Evolutionary conservation across 169 alveolate species (phyloP), one percentile per base, ranked within the genome.

Genomic region (Eimeria praecox): DNA sequence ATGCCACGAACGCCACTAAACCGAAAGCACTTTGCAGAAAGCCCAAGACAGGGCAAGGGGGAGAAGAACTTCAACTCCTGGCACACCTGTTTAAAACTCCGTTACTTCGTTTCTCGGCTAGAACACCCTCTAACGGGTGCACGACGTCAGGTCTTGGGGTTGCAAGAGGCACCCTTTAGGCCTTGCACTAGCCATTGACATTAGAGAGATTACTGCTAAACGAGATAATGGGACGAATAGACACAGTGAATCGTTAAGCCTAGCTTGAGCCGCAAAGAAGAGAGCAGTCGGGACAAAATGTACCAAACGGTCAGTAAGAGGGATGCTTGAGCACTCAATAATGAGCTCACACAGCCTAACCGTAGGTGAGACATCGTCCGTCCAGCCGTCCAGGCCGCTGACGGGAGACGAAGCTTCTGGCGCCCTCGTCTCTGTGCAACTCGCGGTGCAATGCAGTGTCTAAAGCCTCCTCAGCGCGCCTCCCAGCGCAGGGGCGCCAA

Each of bases 261-360:
- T 52, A 73, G 24, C 30, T 16, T 18, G 1, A 16, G 83, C 33
- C 83, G 83, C 83, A 73, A 38, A 38, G 89, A 80, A 80, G 44
- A 80, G 44, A 44, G 44, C 89, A 44, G n/a, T 80, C 89, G 12
- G 89, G 24, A 80, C 44, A 80, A 80, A 80, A 80, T 80, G 89
- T 18, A 44, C 89, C 46, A 30, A 40, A 46, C 30, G 69, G 89
- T 66, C 33, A n/a, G 9, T n/a, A 30, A 80, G 44, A 24, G n/a
- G 14, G 38, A 73, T n/a, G 83, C 83, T 33, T 20, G 16, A 38
- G 54, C 52, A 10, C 49, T n/a, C 1, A 24, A 10, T 16, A 69
- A 12, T 73, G 83, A 73, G 52, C 83, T 73, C 83, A 69, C 30
- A 33, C 30, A 35, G 83, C n/a, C 52, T 18, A 40, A 38, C 83